phyloP scores from a whole-genome alignment of 306 rosid species.

The Fagus crenata region DNA sequence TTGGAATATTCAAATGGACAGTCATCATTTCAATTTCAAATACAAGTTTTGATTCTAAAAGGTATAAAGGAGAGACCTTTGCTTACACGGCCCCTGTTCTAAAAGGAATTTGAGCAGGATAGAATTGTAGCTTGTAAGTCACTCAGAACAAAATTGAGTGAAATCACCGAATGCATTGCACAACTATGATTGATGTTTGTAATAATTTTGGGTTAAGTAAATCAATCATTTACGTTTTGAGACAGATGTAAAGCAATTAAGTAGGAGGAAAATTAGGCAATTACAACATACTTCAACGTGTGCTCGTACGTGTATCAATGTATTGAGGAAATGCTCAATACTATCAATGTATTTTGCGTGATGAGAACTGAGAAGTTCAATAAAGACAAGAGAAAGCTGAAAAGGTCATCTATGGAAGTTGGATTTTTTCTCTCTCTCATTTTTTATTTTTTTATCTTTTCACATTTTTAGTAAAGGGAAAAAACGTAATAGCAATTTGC shows the following conservation, averaged over 20 bases:
- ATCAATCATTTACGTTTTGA: neutral
- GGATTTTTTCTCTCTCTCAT: too few relatives aligned
- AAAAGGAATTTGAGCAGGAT: neutral
- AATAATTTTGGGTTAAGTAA: neutral
- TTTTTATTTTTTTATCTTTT: too few relatives aligned
- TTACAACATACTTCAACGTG: neutral
- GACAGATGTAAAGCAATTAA: neutral
- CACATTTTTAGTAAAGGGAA: too few relatives aligned
- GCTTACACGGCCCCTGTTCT: neutral
- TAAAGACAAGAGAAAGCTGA: too few relatives aligned
- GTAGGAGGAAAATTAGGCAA: neutral
- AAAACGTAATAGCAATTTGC: too few relatives aligned
- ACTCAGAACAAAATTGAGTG: constrained; percentile 2
- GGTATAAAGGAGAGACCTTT: neutral
- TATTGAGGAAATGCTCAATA: neutral
- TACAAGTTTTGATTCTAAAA: neutral
- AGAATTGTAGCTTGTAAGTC: constrained; percentile 30
- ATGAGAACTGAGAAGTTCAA: too few relatives aligned
- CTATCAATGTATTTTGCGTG: neutral
- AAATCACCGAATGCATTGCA: neutral
- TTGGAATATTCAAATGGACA: neutral
- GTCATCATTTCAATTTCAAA: neutral
- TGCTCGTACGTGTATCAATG: neutral
- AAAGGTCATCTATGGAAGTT: too few relatives aligned
- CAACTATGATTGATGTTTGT: neutral